Evolutionary conservation across 2,329 filamentous ascomycete genomes (phyloP), one percentile per base, ranked within the genome.

Genomic region (Ceratocystis ficicola): DNA sequence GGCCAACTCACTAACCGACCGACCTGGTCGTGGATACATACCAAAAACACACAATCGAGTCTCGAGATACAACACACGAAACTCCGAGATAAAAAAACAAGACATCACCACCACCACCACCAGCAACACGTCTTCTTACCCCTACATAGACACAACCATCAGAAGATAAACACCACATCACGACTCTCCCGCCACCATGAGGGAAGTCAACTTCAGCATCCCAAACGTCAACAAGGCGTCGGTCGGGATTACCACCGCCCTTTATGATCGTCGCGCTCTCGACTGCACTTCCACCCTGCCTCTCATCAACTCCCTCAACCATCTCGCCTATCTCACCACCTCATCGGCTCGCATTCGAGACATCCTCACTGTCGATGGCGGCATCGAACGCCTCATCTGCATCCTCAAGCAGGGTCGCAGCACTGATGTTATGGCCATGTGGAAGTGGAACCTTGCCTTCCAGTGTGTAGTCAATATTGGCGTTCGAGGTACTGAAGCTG

Each of bases 401-500:
- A 96, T 99, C 73, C 84, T 99, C 75, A 99, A 99, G 77, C 90
- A 96, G 77, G 94, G 94, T 69, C 84, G 94, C 74, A 96, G 90
- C 78, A 95, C 92, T 77, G 93, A 99, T 75, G 88, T 96, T 86
- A 96, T 97, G 93, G 93, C 96, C 75, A 96, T 96, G 89, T 99
- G 94, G 94, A 97, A 97, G 77, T 99, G 94, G 94, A 99, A 96
- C 73, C 82, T 99, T 69, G 94, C 94, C 64, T 99, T 99, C 76
- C 94, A 97, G 77, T 99, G 94, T 75, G 92, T 97, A 70, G 94
- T 99, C 74, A 99, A 99, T 76, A 97, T 99, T 73, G 94, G 94
- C 66, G 93, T 99, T 68, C 85, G 94, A 71, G 94, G 94, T 68
- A 96, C 94, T 12, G 94, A 99, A 78, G 86, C 85, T 70, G 94